Percentiles rank a stretch among this genome's conserved stretches.
Conservation (phyloP, 1,284 basidiomycete species). For the Ceratobasidium sp. region DNA sequence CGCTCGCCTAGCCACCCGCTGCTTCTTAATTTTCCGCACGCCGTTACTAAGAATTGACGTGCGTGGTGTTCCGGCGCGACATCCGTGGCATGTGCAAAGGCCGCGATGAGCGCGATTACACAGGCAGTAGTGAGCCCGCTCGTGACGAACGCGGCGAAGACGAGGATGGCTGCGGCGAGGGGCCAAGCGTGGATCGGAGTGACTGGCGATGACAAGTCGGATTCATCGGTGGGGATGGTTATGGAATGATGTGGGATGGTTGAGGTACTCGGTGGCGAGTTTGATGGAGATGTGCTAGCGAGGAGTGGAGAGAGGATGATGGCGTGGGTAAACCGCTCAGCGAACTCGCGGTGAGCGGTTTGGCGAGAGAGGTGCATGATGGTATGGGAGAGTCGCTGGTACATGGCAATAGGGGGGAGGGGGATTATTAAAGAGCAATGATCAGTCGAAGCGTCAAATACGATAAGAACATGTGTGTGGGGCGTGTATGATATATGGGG, state of each 20-base stretch:
- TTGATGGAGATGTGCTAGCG: constrained; percentile 55
- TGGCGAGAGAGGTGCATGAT: constrained; percentile 47
- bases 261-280: constrained; percentile 45
- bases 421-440: constrained; percentile 50
- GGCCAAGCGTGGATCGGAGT: constrained; percentile 34
- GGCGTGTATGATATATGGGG: constrained; percentile 15
- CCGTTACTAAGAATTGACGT: constrained; percentile 13
- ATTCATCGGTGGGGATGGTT: constrained; percentile 12
- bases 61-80: constrained; percentile 35
- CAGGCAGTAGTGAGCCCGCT: constrained; percentile 24
- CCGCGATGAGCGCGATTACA: constrained; percentile 22
- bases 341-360: constrained; percentile 59
- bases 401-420: constrained; percentile 54
- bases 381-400: constrained; percentile 50
- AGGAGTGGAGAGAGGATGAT: constrained; percentile 84
- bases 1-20: constrained; percentile 38
- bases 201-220: neutral
- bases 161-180: constrained; percentile 33
- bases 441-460: constrained; percentile 24
- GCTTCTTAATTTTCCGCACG: constrained; percentile 35
- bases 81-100: constrained; percentile 23
- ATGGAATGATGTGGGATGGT: constrained; percentile 54
- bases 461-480: constrained; percentile 51
- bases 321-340: constrained; percentile 84
- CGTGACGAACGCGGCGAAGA: constrained; percentile 17